A percentile compares a stretch with the other conserved stretches of the same genome.
These are phyloP conservation scores for Heimioporus punctisporus DNA, from an alignment of 1,284 basidiomycete genomes.

Conservation along the genomic window DNA sequence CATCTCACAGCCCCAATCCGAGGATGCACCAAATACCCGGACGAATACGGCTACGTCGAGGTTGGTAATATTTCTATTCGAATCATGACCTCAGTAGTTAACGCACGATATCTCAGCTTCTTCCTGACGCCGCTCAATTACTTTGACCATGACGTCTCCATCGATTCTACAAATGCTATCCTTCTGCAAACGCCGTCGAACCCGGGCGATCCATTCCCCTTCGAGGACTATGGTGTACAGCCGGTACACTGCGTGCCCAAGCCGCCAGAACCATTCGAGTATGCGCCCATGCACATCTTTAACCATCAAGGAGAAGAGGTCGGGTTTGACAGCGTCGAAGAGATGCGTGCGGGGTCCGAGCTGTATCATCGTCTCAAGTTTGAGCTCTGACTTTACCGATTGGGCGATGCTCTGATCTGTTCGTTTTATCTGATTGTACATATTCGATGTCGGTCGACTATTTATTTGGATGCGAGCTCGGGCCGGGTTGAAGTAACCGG, in stretches of 20 bases:
- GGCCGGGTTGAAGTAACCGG: too few relatives aligned
- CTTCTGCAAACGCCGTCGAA: slow-evolving; percentile 44
- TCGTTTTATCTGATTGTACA: too few relatives aligned
- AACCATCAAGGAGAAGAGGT: slow-evolving; percentile 39
- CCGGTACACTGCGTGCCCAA: slow-evolving; percentile 49
- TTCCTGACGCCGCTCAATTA: slow-evolving; percentile 65
- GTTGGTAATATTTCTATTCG: slow-evolving; percentile 27
- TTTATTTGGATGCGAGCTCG: too few relatives aligned
- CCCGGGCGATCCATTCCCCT: slow-evolving; percentile 42
- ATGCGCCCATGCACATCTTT: slow-evolving; percentile 36
- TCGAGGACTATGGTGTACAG: slow-evolving; percentile 55
- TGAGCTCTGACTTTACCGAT: slow-evolving; percentile 32
- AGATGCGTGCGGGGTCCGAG: slow-evolving; percentile 45
- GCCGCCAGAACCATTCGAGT: slow-evolving; percentile 45
- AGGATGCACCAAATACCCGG: slow-evolving; percentile 62
- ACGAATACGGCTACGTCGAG: slow-evolving; percentile 61
- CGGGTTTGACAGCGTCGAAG: slow-evolving; percentile 35
- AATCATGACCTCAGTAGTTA: neutral
- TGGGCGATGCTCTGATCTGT: too few relatives aligned
- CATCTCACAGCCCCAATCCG: slow-evolving; percentile 49
- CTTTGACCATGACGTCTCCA: slow-evolving; percentile 61
- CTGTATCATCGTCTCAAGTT: slow-evolving; percentile 44
- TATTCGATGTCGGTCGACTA: too few relatives aligned
- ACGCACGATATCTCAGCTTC: slow-evolving; percentile 40
- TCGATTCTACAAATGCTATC: slow-evolving; percentile 58